Evolutionary conservation across 306 rosid species (phyloP), one percentile per base, ranked within the genome.

Genomic region (Cucurbita ficifolia): DNA sequence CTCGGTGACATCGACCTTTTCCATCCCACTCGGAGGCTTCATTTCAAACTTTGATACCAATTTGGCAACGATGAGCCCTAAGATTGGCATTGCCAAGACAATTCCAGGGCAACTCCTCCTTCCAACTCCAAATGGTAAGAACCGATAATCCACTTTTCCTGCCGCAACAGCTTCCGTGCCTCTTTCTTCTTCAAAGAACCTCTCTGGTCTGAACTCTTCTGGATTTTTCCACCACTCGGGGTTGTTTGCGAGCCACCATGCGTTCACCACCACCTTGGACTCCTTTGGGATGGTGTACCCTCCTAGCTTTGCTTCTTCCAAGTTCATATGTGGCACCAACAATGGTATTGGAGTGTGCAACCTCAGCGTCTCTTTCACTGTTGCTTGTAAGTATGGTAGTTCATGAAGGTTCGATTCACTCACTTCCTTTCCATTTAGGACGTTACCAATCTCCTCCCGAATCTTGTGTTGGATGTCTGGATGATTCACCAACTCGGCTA

Each of bases 41-140:
- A 92, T 75, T 74, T 89, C 78, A 80, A 92, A 92, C 46, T 67
- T 83, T 5, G 83, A 59, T 21, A 85, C 94, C 77, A 92, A 76
- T 51, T 89, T 87, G 36, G 87, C 93, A 76, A 91, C 75, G 0
- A 84, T 82, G 2, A 89, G 81, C 4, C 92, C 89, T 49, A 91
- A 73, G 22, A 91, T 88, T 67, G 97, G 97, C 75, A 91, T 56
- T 29, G 96, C 97, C 45, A 91, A 89, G 48, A 91, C 86, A 77
- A 91, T 80, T 1, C 97, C 96, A 13, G 97, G 97, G 54, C 92
- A 91, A 51, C 97, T 91, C 78, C 97, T 87, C 63, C 97, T 91
- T 0, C 97, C 96, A 24, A 88, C 83, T 3, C 97, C 97, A 76
- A 91, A 91, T 22, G 97, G 97, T 46, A 91, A 82, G 77, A 42